Base-by-base conservation (phyloP, 1,284 basidiomycete species). In the Leccinum laetum region DNA sequence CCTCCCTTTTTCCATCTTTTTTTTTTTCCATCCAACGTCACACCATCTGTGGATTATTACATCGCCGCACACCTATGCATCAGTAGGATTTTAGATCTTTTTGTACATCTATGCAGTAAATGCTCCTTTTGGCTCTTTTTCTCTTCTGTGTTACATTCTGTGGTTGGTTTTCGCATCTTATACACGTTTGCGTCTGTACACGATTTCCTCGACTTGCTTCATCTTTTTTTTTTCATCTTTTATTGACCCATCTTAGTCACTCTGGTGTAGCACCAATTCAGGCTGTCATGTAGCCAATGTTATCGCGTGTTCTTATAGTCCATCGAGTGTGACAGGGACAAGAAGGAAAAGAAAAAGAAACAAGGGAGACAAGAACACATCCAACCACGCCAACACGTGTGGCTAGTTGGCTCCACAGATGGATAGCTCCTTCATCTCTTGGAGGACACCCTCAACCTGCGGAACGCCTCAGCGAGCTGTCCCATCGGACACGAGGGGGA, bases 381-480 rank as follows among this genome's bases (percentile, higher is more conserved):
- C 49, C 13, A 10, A 52, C 39, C 44, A 57, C 16, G 4, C 13
- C 26, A 21, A 2, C 5, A 10, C 13, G 29, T 1, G 7, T 26
- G 57, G 62, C 71, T 75, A 84, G 67, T 78, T 79, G 32, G 81
- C 84, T 13, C 91, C 92, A 72, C 93, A 96, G 73, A 99, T 99
- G 9, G 93, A 93, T 62, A 99, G 80, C 76, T 97, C 96, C 74
- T 91, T 88, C 96, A 99, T 99, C 81, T 99, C 96, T 73, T 95
- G 93, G 63, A 99, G 79, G 13, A 96, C 94, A 18, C 89, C 92
- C 78, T 99, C 97, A 11, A 97, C 95, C 88, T 81, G 60, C 16
- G 9, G 10, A 32, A 67, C 57, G 39, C 66, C 21, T 61, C 29
- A 61, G 61, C 69, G 58, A 60, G 57, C 8, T 35, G 35, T 32